Percentiles rank a stretch among this genome's conserved stretches.
Evolutionary conservation across 148 eudicot species (phyloP).

Genomic region (Rhododendron williamsianum): DNA sequence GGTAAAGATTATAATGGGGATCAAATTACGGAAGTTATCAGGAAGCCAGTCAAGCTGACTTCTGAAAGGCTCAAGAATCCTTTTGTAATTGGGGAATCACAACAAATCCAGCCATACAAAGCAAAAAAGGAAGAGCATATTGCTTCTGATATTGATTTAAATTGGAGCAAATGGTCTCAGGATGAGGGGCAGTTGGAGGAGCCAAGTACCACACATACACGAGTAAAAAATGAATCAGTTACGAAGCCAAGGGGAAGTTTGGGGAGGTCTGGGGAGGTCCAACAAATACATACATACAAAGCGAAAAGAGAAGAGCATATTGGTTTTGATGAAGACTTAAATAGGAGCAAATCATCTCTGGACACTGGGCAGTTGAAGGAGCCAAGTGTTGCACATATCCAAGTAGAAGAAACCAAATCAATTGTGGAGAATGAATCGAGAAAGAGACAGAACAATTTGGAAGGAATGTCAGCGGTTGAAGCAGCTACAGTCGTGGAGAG

Average conservation of each 20-base stretch:
- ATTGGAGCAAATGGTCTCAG: constrained; percentile 7
- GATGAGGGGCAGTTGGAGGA: constrained; percentile 1
- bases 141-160: background rate
- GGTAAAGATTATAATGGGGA: background rate
- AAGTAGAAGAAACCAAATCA: background rate
- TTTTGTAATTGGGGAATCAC: background rate
- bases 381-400: background rate
- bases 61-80: background rate
- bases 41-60: background rate
- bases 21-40: background rate
- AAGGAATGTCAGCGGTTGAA: background rate
- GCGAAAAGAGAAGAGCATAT: constrained; percentile 18
- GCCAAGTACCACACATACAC: background rate
- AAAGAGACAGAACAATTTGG: background rate
- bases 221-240: background rate
- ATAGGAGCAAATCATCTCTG: constrained; percentile 9
- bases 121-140: background rate
- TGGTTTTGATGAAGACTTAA: background rate
- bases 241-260: background rate
- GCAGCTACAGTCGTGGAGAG: constrained; percentile 2
- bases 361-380: background rate
- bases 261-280: background rate
- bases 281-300: constrained; percentile 12
- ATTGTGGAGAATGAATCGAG: background rate
- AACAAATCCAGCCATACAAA: background rate